These are phyloP conservation scores for Botrytis deweyae DNA, from an alignment of 2,329 filamentous ascomycete species.

Conservation along the genomic window DNA sequence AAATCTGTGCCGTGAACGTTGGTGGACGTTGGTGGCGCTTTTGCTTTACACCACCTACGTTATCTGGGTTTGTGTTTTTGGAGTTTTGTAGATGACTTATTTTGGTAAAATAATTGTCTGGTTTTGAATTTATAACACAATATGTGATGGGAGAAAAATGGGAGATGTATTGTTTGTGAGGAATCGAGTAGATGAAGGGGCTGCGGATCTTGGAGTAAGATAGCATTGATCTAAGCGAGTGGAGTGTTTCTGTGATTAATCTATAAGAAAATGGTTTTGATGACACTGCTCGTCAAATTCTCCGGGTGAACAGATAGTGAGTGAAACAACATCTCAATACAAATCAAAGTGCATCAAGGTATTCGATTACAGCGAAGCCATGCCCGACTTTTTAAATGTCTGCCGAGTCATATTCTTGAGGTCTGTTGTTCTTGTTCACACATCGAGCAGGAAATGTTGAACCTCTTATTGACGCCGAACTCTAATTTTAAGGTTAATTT, in stretches of 20 bases:
- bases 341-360: background rate
- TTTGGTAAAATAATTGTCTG: background rate
- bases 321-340: background rate
- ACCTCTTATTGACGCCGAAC: background rate
- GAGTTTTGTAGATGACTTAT: background rate
- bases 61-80: background rate
- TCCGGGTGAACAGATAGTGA: background rate
- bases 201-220: background rate
- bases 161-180: background rate
- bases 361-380: background rate
- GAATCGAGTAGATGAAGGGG: background rate
- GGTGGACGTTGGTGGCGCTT: background rate
- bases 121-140: background rate
- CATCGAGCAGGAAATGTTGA: too few relatives aligned
- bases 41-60: background rate
- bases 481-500: background rate
- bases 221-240: background rate
- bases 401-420: background rate
- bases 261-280: background rate
- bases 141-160: background rate
- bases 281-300: background rate
- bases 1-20: background rate
- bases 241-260: background rate
- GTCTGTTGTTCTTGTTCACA: background rate
- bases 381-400: background rate